Percentiles rank a stretch among this genome's conserved stretches.
phyloP scores from a whole-genome alignment of 2,329 filamentous ascomycete species.

The Aspergillus thermomutatus region DNA sequence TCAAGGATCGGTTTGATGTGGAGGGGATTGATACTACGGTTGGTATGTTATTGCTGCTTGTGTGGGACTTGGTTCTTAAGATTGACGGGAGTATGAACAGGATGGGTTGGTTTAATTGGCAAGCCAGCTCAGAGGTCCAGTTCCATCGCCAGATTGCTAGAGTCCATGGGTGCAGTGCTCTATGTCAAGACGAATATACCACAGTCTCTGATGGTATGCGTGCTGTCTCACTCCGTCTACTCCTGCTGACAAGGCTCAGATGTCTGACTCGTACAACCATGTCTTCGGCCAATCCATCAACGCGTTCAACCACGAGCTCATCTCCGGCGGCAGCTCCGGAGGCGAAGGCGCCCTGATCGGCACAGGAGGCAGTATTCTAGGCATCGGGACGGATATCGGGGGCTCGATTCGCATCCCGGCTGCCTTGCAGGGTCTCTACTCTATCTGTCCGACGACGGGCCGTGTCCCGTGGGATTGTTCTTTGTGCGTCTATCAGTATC shows the following conservation, averaged over 20 bases:
- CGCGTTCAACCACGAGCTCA: slow-evolving; percentile 46
- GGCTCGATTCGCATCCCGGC: slow-evolving; percentile 52
- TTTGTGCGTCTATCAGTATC: slow-evolving; percentile 6
- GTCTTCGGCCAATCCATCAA: slow-evolving; percentile 49
- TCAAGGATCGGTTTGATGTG: slow-evolving; percentile 68
- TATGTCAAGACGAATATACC: slow-evolving; percentile 55
- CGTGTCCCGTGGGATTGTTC: slow-evolving; percentile 28
- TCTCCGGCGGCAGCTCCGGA: slow-evolving; percentile 52
- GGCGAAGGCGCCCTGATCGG: slow-evolving; percentile 53
- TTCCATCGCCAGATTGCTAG: slow-evolving; percentile 25
- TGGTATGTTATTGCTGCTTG: slow-evolving; percentile 13
- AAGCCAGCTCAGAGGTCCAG: slow-evolving; percentile 25
- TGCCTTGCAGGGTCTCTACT: slow-evolving; percentile 49
- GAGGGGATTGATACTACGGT: slow-evolving; percentile 25
- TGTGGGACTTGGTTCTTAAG: not conserved
- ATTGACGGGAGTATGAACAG: slow-evolving; percentile 24
- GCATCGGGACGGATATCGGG: slow-evolving; percentile 56
- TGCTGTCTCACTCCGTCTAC: not conserved
- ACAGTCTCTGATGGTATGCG: slow-evolving; percentile 41
- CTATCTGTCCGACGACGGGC: slow-evolving; percentile 32
- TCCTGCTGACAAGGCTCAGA: slow-evolving; percentile 6
- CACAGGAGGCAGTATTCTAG: slow-evolving; percentile 47
- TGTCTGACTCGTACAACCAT: slow-evolving; percentile 52
- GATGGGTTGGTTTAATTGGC: slow-evolving; percentile 42
- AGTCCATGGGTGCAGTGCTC: slow-evolving; percentile 46